Base-by-base conservation (phyloP, 2,329 filamentous ascomycete species). In the Aspergillus pseudotamarii region DNA sequence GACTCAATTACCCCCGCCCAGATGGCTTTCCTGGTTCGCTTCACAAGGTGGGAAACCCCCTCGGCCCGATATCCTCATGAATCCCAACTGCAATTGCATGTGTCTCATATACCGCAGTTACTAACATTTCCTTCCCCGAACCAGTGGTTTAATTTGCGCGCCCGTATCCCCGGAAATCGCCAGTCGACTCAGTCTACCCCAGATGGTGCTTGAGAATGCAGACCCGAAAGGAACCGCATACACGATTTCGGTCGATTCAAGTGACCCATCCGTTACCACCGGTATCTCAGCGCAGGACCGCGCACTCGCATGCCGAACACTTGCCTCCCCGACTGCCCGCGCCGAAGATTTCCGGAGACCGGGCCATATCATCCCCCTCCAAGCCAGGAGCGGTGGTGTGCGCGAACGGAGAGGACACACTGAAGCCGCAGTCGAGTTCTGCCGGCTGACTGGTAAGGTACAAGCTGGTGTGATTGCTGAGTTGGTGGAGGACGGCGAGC, bases 21-120 rank as follows among this genome's bases (percentile, higher is more conserved):
- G 81, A 96, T 96, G 89, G 92, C 93, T 72, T 99, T 97, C 84
- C 90, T 99, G 86, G 88, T 99, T 78, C 92, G 93, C 73, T 88
- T 97, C 83, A 91, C 91, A 45, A 93, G 81, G 81, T 83, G 72
- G 60, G 69, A 56, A 32, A 16, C 43, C 14, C n/a, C 9, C 51
- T 36, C 30, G 16, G 12, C 6, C 48, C 23, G n/a, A 41, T 41
- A n/a, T 41, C 16, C 19, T 34, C 34, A 50, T 12, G 19, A 16
- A 9, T 30, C 21, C 6, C 30, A 38, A 23, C 45, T 16, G 4
- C 43, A 38, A 23, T 30, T 16, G 4, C 12, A 14, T n/a, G 14
- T 23, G 14, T 26, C 14, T 50, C 10, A 5, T 32, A 23, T 36
- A 41, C 36, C n/a, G 32, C 26, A 43, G 28, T 45, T 26, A 14